Evolutionary conservation across 2,329 filamentous ascomycete genomes (phyloP).

Genomic region (Teratosphaeriaceae sp.): DNA sequence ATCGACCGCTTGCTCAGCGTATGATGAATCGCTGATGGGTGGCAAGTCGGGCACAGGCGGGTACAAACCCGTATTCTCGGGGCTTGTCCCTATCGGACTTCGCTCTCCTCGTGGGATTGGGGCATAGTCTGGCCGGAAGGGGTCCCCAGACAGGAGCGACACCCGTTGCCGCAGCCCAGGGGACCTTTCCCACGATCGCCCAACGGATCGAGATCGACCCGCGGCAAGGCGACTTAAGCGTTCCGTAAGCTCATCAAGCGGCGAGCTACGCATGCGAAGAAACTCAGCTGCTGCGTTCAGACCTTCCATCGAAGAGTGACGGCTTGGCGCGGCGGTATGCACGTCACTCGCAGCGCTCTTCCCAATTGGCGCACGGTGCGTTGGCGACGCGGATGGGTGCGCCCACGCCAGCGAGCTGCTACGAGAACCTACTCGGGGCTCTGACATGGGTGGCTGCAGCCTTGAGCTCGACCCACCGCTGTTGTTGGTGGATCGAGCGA

Average conservation of each 20-base stretch:
- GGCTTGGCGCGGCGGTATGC: not conserved
- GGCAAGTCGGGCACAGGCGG: not conserved
- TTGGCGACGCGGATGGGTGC: not conserved
- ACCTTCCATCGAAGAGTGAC: constrained; percentile 5
- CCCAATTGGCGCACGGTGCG: constrained; percentile 7
- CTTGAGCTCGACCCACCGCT: not conserved
- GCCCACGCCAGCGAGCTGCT: constrained; percentile 17
- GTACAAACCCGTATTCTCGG: too few species aligned
- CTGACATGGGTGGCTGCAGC: not conserved
- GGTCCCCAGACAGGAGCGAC: constrained; percentile 18
- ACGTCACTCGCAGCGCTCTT: constrained; percentile 14
- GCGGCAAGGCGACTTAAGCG: constrained; percentile 22
- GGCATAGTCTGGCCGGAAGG: constrained; percentile 11
- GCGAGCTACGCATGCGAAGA: constrained; percentile 21
- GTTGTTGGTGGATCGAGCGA: not conserved
- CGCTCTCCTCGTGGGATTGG: not conserved
- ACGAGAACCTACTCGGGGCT: constrained; percentile 7
- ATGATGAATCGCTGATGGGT: not conserved
- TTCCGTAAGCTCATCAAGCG: constrained; percentile 26
- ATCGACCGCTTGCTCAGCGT: not conserved
- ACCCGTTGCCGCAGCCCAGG: constrained; percentile 9
- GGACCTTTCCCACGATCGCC: constrained; percentile 16
- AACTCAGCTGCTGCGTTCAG: constrained; percentile 13
- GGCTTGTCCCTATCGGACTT: not conserved
- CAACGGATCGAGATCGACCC: constrained; percentile 20